Evolutionary conservation across 2,329 filamentous ascomycete species (phyloP).

Genomic region (Fusarium lateritium): DNA sequence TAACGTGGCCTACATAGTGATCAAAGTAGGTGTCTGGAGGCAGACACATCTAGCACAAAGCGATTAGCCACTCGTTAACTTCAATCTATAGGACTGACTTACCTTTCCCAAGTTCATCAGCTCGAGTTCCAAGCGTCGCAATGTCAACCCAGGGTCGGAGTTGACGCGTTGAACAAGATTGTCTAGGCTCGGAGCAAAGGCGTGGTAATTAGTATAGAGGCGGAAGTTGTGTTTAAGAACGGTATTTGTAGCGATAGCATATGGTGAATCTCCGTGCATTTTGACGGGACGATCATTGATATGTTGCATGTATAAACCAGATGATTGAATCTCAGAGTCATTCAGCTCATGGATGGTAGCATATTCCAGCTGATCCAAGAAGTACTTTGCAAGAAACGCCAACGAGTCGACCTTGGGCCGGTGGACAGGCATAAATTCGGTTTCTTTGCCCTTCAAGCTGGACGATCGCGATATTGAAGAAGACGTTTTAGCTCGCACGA

Average conservation of each 20-base stretch:
- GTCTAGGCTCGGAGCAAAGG: constrained; percentile 54
- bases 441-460: constrained; percentile 61
- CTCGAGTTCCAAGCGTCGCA: constrained; percentile 66
- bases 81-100: constrained; percentile 11
- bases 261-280: constrained; percentile 49
- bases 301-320: constrained; percentile 61
- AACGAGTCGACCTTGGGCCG: constrained; percentile 55
- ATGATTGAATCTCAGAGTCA: constrained; percentile 55
- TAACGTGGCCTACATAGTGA: constrained; percentile 59
- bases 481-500: constrained; percentile 45
- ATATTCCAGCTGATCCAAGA: constrained; percentile 68
- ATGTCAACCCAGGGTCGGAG: constrained; percentile 56
- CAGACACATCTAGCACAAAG: constrained; percentile 55
- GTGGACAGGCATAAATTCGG: constrained; percentile 53
- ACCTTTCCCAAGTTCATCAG: constrained; percentile 67
- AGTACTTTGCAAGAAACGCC: constrained; percentile 60
- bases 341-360: constrained; percentile 54
- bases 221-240: constrained; percentile 57
- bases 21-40: constrained; percentile 57
- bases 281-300: constrained; percentile 51
- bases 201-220: constrained; percentile 52
- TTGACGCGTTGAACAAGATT: constrained; percentile 55
- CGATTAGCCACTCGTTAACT: constrained; percentile 29
- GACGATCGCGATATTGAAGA: constrained; percentile 39
- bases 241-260: constrained; percentile 54